phyloP scores from a whole-genome alignment of 78 protist genomes.

The Cyanophora paradoxa region DNA sequence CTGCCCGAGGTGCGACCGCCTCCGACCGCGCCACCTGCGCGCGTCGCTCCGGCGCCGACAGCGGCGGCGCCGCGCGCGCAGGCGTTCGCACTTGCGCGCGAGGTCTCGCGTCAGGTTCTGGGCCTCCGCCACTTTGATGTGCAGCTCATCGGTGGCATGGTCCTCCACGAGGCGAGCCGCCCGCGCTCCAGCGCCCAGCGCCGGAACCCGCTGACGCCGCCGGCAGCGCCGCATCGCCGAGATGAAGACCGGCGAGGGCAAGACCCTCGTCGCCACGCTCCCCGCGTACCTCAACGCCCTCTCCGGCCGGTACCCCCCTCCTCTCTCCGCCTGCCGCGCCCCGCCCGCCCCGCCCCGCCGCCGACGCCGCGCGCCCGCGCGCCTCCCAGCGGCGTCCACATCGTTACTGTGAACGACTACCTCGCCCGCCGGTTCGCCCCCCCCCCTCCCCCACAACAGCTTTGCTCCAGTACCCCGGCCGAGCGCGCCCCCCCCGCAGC shows the following conservation, averaged over 20 bases:
- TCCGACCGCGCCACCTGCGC: background rate
- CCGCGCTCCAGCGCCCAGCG: no score
- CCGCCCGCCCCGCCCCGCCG: no score
- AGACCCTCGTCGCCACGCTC: conserved; percentile 26
- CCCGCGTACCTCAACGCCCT: conserved; percentile 30
- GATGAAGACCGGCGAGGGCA: conserved; percentile 45
- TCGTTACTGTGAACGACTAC: conserved; percentile 40
- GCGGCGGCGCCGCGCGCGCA: background rate
- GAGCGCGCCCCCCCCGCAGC: no score
- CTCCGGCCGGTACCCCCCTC: no score
- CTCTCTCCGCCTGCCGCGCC: no score
- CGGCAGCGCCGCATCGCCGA: no score
- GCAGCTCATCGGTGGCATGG: conserved; percentile 38
- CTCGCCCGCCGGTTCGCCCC: conserved; percentile 39
- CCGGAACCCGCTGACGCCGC: no score
- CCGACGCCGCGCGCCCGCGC: no score
- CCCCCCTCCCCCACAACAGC: no score
- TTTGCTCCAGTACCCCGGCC: no score
- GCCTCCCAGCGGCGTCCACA: conserved; percentile 26
- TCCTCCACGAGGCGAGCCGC: conserved; percentile 8
- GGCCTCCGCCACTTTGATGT: conserved; percentile 38
- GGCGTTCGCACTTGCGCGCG: conserved; percentile 7
- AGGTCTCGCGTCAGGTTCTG: conserved; percentile 29
- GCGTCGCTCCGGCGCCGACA: background rate
- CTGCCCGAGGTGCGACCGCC: background rate